Conservation (phyloP, 768 basidiomycete species). For the Suillus fuscotomentosus region DNA sequence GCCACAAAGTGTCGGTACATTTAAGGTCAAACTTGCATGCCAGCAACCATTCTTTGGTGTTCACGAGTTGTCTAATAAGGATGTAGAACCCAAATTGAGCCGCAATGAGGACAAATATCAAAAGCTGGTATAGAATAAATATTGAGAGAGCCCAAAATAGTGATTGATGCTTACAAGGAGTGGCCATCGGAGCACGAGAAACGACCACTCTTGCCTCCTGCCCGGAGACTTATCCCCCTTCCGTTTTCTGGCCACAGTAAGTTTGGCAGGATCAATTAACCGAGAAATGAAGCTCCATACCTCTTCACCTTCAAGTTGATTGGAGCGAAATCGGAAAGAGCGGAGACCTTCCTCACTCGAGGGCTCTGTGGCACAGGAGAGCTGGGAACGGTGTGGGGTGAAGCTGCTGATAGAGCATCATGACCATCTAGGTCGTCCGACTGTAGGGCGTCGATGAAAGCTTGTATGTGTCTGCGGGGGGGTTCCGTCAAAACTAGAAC, state of each 20-base stretch:
- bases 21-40: constrained; percentile 59
- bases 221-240: constrained; percentile 32
- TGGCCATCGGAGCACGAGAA: constrained; percentile 83
- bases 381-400: constrained; percentile 21
- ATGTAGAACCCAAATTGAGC: constrained; percentile 87
- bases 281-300: constrained; percentile 33
- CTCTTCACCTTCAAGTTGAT: constrained; percentile 81
- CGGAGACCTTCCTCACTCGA: constrained; percentile 77
- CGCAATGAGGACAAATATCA: constrained; percentile 83
- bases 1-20: constrained; percentile 3
- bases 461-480: constrained; percentile 56
- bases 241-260: constrained; percentile 30
- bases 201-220: constrained; percentile 70
- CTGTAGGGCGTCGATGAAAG: constrained; percentile 74
- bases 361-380: constrained; percentile 29
- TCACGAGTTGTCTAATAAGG: constrained; percentile 87
- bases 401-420: constrained; percentile 19
- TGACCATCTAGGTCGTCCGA: constrained; percentile 47
- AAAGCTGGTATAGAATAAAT: constrained; percentile 44
- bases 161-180: constrained; percentile 55
- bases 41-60: constrained; percentile 89
- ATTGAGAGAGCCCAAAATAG: neutral
- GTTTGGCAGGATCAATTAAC: constrained; percentile 5
- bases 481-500: constrained; percentile 4
- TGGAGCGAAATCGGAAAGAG: constrained; percentile 86